phyloP scores from a whole-genome alignment of 1,284 basidiomycete genomes.

The Papiliotrema laurentii region DNA sequence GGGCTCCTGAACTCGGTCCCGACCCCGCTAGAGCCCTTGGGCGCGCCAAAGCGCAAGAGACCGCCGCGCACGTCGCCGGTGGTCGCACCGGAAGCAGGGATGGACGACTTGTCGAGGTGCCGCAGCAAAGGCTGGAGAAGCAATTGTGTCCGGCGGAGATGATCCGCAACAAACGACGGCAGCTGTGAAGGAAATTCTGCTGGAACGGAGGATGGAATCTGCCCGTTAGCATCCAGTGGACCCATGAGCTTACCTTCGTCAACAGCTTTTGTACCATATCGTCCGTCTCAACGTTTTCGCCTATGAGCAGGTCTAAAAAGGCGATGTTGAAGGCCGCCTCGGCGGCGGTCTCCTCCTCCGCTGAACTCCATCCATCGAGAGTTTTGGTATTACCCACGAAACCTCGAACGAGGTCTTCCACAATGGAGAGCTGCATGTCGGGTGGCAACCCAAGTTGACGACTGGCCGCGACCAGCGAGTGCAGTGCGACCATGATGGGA shows the following conservation, averaged over 20 bases:
- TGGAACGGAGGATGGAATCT: slow-evolving; percentile 8
- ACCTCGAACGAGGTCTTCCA: slow-evolving; percentile 17
- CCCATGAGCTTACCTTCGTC: slow-evolving; percentile 14
- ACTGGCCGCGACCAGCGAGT: slow-evolving; percentile 27
- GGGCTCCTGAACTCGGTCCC: slow-evolving; percentile 42
- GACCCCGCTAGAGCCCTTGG: slow-evolving; percentile 8
- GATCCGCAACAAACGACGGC: slow-evolving; percentile 21
- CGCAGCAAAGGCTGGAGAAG: slow-evolving; percentile 28
- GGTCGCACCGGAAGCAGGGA: not conserved
- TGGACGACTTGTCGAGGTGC: slow-evolving; percentile 22
- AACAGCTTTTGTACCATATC: slow-evolving; percentile 16
- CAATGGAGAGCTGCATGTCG: slow-evolving; percentile 13
- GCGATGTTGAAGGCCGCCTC: slow-evolving; percentile 36
- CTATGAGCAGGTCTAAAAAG: slow-evolving; percentile 28
- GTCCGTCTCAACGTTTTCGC: slow-evolving; percentile 16
- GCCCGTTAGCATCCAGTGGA: slow-evolving; percentile 1
- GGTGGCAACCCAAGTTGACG: slow-evolving; percentile 36
- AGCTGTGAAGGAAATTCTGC: slow-evolving; percentile 11
- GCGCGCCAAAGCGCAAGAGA: slow-evolving; percentile 34
- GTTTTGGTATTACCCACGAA: slow-evolving; percentile 19
- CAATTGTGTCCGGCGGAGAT: slow-evolving; percentile 34
- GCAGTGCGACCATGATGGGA: slow-evolving; percentile 28
- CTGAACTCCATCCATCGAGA: slow-evolving; percentile 28
- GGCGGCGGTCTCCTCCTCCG: slow-evolving; percentile 13
- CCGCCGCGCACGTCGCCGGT: slow-evolving; percentile 18